Percentiles rank a stretch among this genome's conserved stretches.
phyloP scores from a whole-genome alignment of 371 early-diverging fungal genomes.

The Mucor velutinosus region DNA sequence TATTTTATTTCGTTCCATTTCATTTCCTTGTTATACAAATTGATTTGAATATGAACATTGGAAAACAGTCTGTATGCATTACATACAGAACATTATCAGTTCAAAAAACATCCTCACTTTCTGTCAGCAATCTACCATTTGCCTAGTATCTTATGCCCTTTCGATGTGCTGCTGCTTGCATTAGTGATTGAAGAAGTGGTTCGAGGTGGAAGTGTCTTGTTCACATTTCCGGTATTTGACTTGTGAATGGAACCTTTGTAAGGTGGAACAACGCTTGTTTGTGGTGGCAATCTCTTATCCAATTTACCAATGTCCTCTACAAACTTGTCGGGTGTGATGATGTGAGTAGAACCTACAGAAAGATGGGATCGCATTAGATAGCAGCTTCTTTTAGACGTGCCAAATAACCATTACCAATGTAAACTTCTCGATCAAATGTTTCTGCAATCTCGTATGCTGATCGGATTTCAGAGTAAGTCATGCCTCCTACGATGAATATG shows the following conservation, averaged over 20 bases:
- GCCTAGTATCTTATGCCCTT: constrained; percentile 24
- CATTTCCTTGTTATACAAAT: constrained; percentile 1
- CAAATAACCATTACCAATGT: constrained; percentile 65
- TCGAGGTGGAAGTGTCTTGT: constrained; percentile 18
- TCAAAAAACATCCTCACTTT: no score
- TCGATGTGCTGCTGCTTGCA: not conserved
- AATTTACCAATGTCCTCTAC: constrained; percentile 59
- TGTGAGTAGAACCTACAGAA: constrained; percentile 71
- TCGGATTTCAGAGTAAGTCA: constrained; percentile 92
- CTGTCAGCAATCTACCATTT: constrained; percentile 10
- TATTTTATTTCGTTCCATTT: not conserved
- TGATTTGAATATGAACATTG: not conserved
- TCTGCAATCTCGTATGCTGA: constrained; percentile 80
- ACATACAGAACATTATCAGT: no score
- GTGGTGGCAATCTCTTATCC: constrained; percentile 26
- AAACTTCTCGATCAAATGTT: constrained; percentile 73
- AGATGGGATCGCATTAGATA: not conserved
- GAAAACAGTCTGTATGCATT: no score
- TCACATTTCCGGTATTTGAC: not conserved
- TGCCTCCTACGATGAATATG: constrained; percentile 91
- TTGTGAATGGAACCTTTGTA: constrained; percentile 33
- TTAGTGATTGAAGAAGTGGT: constrained; percentile 9
- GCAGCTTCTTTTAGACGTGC: not conserved
- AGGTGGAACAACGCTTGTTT: constrained; percentile 39
- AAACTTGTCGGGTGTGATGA: constrained; percentile 79